Base-by-base conservation (phyloP, 2,329 filamentous ascomycete species). In the Aspergillus brunneoviolaceus region DNA sequence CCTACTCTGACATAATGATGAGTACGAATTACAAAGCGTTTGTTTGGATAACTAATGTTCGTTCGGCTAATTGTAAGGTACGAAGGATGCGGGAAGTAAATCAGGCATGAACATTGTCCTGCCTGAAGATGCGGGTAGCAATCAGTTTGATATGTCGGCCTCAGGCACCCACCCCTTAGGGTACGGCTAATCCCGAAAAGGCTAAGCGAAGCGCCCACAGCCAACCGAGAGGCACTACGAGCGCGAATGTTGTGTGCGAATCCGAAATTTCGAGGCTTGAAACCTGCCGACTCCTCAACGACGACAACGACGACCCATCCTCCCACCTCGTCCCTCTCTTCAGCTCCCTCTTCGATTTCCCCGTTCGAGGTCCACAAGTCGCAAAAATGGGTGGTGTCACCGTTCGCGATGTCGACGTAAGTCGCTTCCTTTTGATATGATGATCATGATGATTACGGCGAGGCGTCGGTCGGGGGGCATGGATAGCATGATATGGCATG, bases 311-410 rank as follows among this genome's bases (percentile, higher is more conserved):
- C 67, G 69, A 72, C 72, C 70, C 68, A 74, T 69, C 70, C 66
- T 64, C 70, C 66, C 71, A 68, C 66, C 72, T 66, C 69, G 65
- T 68, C 69, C 65, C 65, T 69, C 68, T 71, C 67, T 68, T 69
- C 67, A 67, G 68, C 68, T 70, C 50, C 49, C 57, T 60, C 51
- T 52, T 52, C 51, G 51, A 59, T 60, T 57, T 59, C 68, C 68
- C 69, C 67, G 62, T 66, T 65, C 66, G 65, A 68, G 65, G 65
- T 68, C 56, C 52, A 69, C 63, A 72, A 74, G 70, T 74, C 80
- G 82, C 81, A 80, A 87, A 80, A 77, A 88, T 88, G 86, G 82
- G 83, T 80, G 85, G 86, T 79, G 85, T 88, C 77, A 83, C 81
- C 74, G 86, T 88, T 80, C 84, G 85, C 78, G 85, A 87, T 82